Evolutionary conservation across 2,329 filamentous ascomycete species (phyloP), one percentile per base, ranked within the genome.

Genomic region (Rhinocladiella similis): DNA sequence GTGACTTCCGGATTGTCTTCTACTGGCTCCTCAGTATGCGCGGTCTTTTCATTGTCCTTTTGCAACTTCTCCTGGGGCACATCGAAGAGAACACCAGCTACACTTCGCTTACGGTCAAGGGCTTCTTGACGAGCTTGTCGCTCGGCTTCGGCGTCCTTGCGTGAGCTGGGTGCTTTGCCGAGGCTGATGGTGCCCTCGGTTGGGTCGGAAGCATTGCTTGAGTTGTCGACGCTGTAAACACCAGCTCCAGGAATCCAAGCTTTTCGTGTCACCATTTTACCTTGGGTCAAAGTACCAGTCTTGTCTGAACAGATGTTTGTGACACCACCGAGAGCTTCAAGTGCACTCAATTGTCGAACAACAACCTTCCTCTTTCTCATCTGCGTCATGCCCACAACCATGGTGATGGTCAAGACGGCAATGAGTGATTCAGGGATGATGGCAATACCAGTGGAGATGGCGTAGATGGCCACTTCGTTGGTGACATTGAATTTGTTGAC

Each of bases 371-470:
- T 72, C 60, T 77, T 76, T 2, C 79, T 73, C 80, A 82, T 82
- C 19, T 75, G 73, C 46, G 79, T 82, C 57, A 79, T 80, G 1
- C 80, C 80, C 22, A 80, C 80, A 6, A 80, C 79, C 67, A 85
- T 82, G 7, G 83, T 85, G 62, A 85, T 85, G 2, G 83, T 85
- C 41, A 85, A 72, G 22, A 85, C 82, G 14, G 81, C 83, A 61
- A 85, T 83, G 51, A 88, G 75, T 2, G 83, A 84, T 62, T 84
- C 83, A 0, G 84, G 84, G 54, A 86, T 84, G 65, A 86, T 85
- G 6, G 80, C 82, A 57, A 86, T 76, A 56, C 78, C 80, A 42
- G 79, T 81, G n/a, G 77, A 78, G 33, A 82, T 80, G 12, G 78
- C 78, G 70, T 85, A 85, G 61, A 85, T 84, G 52, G 82, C 76